Percentiles rank a stretch among this genome's conserved stretches.
Evolutionary conservation across 2,329 filamentous ascomycete species (phyloP).

Genomic region (Penicillium sp.): DNA sequence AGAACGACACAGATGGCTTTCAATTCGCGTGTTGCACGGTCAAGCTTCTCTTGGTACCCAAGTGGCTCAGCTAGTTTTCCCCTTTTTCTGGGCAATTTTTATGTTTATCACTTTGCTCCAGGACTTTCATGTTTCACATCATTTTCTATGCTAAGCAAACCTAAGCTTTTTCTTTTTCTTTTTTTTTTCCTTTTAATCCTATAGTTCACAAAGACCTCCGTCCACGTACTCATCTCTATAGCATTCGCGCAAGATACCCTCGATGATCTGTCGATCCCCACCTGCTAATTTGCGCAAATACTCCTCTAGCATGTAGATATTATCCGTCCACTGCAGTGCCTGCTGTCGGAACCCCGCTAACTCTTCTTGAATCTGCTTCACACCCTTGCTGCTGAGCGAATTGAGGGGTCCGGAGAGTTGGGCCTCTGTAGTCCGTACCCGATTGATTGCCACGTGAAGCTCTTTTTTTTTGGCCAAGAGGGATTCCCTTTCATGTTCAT

Average conservation of each 20-base stretch:
- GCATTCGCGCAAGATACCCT: conserved; percentile 43
- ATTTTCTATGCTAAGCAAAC: conserved; percentile 10
- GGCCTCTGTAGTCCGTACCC: conserved; percentile 37
- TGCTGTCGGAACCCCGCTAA: conserved; percentile 30
- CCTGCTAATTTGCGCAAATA: conserved; percentile 39
- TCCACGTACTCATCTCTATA: conserved; percentile 58
- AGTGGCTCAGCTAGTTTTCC: conserved; percentile 12
- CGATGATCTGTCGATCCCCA: conserved; percentile 46
- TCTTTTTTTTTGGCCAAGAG: conserved; percentile 22
- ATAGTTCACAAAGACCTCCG: conserved; percentile 48
- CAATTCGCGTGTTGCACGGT: conserved; percentile 28
- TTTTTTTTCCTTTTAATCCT: neutral
- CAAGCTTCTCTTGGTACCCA: conserved; percentile 35
- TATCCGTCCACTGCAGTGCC: conserved; percentile 44
- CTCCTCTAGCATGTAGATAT: conserved; percentile 44
- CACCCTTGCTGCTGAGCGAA: conserved; percentile 33
- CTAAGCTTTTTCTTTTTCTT: conserved; percentile 9
- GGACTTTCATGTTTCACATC: neutral
- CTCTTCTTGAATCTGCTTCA: conserved; percentile 34
- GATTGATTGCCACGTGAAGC: conserved; percentile 31
- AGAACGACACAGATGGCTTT: conserved; percentile 20
- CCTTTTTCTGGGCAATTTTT: conserved; percentile 18
- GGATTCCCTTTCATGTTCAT: conserved; percentile 20
- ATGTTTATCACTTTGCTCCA: conserved; percentile 2
- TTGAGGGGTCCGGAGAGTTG: conserved; percentile 20